phyloP scores from a whole-genome alignment of 306 rosid genomes.

The Malus domestica region ASM211411v1 NC_041801.1:11896001-11896500 shows the following conservation, averaged over 20 bases:
- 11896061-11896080: neutral
- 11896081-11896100: neutral
- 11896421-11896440: too few species aligned
- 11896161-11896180: constrained; percentile 36
- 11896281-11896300: too few species aligned
- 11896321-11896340: neutral
- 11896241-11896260: neutral
- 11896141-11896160: constrained; percentile 37
- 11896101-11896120: constrained; percentile 3
- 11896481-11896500: too few species aligned
- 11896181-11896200: neutral
- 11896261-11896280: too few species aligned
- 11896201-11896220: constrained; percentile 2
- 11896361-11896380: too few species aligned
- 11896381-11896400: too few species aligned
- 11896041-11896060: constrained; percentile 33
- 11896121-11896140: constrained; percentile 20
- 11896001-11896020: neutral
- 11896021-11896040: constrained; percentile 32
- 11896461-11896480: too few species aligned
- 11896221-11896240: neutral
- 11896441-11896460: too few species aligned
- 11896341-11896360: too few species aligned
- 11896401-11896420: too few species aligned
- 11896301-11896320: neutral